Percentiles rank a stretch among this genome's conserved stretches.
Conservation (phyloP, 2,329 filamentous ascomycete species). For the Colletotrichum tabaci region DNA sequence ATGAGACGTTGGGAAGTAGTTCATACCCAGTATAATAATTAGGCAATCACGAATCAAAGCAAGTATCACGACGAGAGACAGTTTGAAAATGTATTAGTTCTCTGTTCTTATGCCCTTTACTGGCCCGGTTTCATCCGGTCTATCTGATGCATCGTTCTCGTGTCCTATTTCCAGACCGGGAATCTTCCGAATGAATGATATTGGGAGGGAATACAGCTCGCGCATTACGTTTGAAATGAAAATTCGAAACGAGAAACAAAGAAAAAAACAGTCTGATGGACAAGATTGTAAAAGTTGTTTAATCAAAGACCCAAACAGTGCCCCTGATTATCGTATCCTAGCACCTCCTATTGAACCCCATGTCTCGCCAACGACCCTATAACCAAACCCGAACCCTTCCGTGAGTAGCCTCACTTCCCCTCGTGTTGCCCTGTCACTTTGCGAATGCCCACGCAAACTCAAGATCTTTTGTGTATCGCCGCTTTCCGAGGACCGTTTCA, state of each 20-base stretch:
- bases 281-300: too few species aligned
- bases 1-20: slow-evolving; percentile 8
- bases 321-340: not conserved
- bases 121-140: not conserved
- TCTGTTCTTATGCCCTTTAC: not conserved
- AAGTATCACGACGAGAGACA: slow-evolving; percentile 12
- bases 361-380: too few species aligned
- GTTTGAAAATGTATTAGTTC: not conserved
- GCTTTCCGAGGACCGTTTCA: not conserved
- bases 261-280: not conserved
- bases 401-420: not conserved
- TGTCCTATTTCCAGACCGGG: not conserved
- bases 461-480: slow-evolving; percentile 7
- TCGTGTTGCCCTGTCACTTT: not conserved
- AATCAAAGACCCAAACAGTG: not conserved
- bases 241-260: not conserved
- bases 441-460: not conserved
- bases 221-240: not conserved
- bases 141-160: not conserved
- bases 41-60: not conserved
- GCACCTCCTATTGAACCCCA: too few species aligned
- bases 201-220: too few species aligned
- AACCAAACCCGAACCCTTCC: not conserved
- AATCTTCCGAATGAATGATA: not conserved
- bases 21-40: slow-evolving; percentile 34